phyloP scores from a whole-genome alignment of 768 basidiomycete genomes.

The Thelephora aurantiotincta region DNA sequence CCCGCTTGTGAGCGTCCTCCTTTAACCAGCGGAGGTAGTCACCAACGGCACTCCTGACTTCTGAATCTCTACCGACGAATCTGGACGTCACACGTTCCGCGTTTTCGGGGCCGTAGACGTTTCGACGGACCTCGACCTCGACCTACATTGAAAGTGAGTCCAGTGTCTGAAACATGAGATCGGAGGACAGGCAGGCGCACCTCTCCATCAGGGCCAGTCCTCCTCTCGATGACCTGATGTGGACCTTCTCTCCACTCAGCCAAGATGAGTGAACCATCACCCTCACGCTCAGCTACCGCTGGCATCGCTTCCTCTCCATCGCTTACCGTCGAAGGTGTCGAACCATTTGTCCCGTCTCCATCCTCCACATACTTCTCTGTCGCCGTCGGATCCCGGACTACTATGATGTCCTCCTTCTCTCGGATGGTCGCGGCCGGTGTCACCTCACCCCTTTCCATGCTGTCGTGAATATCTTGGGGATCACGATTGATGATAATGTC shows the following conservation, averaged over 20 bases:
- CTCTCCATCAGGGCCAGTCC: constrained; percentile 46
- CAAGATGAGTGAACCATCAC: constrained; percentile 27
- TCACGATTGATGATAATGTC: constrained; percentile 84
- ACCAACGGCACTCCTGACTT: too few relatives aligned
- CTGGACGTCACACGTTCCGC: constrained; percentile 14
- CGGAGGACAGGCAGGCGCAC: constrained; percentile 23
- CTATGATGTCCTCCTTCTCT: constrained; percentile 13
- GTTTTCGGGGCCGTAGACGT: constrained; percentile 17
- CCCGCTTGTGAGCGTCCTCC: too few relatives aligned
- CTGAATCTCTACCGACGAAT: constrained; percentile 1
- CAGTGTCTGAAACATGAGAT: background rate
- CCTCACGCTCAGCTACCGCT: constrained; percentile 20
- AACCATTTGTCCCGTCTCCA: constrained; percentile 10
- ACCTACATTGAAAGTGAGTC: constrained; percentile 12
- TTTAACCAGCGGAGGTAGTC: too few relatives aligned
- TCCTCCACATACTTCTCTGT: constrained; percentile 6
- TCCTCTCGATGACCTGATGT: constrained; percentile 50
- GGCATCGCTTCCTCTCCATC: constrained; percentile 5
- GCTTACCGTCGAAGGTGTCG: background rate
- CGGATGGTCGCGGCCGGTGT: constrained; percentile 13
- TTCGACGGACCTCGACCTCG: constrained; percentile 20
- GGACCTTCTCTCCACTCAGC: constrained; percentile 63
- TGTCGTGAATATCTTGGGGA: constrained; percentile 15
- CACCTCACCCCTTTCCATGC: constrained; percentile 35
- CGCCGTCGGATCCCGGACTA: constrained; percentile 5